Evolutionary conservation across 805 yeast species (phyloP).

Genomic region (Millerozyma miso): DNA sequence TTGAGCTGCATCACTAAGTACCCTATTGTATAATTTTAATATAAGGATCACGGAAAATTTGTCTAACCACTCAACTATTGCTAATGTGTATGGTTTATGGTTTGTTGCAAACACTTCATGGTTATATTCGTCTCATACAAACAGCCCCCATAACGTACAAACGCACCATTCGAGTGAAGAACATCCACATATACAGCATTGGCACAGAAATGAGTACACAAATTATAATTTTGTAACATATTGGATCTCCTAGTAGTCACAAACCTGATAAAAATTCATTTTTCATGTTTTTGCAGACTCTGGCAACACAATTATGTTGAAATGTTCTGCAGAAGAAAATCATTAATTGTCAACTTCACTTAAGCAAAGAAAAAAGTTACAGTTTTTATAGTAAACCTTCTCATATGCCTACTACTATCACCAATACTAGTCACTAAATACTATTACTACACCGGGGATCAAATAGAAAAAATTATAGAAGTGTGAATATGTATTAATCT

Average conservation of each 20-base stretch:
- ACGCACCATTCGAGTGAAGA: neutral
- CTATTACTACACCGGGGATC: too few species aligned
- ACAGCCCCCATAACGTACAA: neutral
- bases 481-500: neutral
- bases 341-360: too few species aligned
- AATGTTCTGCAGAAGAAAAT: too few species aligned
- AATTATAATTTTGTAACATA: too few species aligned
- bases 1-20: constrained; percentile 3
- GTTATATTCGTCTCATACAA: neutral
- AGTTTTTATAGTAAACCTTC: too few species aligned
- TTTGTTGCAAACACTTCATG: neutral
- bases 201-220: neutral
- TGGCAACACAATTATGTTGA: neutral
- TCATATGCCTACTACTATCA: too few species aligned
- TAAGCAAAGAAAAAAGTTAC: too few species aligned
- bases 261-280: too few species aligned
- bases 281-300: neutral
- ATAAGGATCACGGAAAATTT: neutral
- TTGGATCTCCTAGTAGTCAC: too few species aligned
- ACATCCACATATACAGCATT: neutral
- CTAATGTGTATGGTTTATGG: neutral
- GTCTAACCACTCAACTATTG: neutral
- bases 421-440: too few species aligned
- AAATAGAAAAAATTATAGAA: too few species aligned
- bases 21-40: neutral